phyloP scores from a whole-genome alignment of 2,329 filamentous ascomycete genomes.

The Pseudogymnoascus sp. region DNA sequence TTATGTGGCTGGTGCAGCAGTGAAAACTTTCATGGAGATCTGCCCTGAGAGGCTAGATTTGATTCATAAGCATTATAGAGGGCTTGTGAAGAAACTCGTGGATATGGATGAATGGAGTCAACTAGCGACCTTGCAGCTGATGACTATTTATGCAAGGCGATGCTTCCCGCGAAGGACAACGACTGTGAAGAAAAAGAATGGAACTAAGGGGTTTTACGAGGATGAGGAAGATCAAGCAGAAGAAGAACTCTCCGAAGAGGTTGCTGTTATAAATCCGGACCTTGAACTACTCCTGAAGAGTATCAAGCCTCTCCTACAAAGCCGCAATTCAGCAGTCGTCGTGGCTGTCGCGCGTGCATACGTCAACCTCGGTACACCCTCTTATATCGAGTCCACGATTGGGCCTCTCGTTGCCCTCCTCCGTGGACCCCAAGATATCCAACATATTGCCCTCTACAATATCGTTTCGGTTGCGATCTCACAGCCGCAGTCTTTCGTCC shows the following conservation, averaged over 20 bases:
- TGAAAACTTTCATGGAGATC: slow-evolving; percentile 80
- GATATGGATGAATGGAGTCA: slow-evolving; percentile 99
- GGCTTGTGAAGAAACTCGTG: slow-evolving; percentile 79
- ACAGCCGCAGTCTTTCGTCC: slow-evolving; percentile 73
- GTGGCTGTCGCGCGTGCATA: slow-evolving; percentile 81
- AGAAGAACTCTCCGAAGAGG: slow-evolving; percentile 40
- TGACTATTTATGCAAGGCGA: slow-evolving; percentile 76
- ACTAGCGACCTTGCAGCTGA: slow-evolving; percentile 70
- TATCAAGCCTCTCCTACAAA: slow-evolving; percentile 80
- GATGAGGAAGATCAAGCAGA: slow-evolving; percentile 48
- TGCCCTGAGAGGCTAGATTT: slow-evolving; percentile 84
- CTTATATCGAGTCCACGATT: slow-evolving; percentile 67
- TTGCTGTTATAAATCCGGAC: slow-evolving; percentile 67
- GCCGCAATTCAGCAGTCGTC: slow-evolving; percentile 87
- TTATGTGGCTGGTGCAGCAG: slow-evolving; percentile 90
- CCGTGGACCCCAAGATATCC: slow-evolving; percentile 76
- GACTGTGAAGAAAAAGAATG: slow-evolving; percentile 44
- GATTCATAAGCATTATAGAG: slow-evolving; percentile 83
- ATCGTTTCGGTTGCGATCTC: slow-evolving; percentile 85
- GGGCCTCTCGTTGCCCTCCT: slow-evolving; percentile 83
- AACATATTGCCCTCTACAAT: slow-evolving; percentile 86
- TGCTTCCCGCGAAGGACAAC: slow-evolving; percentile 72
- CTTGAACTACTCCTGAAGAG: slow-evolving; percentile 72
- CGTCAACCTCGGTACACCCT: slow-evolving; percentile 71
- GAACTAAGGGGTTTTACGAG: slow-evolving; percentile 73